phyloP scores from a whole-genome alignment of 805 yeast species.

The Metschnikowia cubensis region DNA sequence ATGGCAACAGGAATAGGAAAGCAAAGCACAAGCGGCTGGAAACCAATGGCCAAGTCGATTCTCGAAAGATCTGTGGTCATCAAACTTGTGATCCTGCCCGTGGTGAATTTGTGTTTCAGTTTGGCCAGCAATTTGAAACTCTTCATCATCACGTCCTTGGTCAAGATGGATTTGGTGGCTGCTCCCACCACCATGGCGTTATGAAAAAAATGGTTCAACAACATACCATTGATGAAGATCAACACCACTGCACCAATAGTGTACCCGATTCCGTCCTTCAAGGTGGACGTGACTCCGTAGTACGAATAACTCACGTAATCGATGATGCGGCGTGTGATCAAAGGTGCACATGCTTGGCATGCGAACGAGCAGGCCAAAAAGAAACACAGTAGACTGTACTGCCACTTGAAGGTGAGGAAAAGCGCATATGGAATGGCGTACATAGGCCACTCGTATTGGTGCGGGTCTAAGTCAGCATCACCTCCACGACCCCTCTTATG shows the following conservation, averaged over 20 bases:
- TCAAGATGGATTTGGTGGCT: constrained; percentile 35
- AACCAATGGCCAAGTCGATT: constrained; percentile 42
- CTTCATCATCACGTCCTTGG: constrained; percentile 37
- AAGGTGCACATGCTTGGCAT: constrained; percentile 56
- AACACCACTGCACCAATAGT: constrained; percentile 65
- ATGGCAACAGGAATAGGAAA: constrained; percentile 42
- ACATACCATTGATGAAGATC: constrained; percentile 40
- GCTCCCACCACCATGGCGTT: constrained; percentile 43
- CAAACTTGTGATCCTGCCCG: constrained; percentile 39
- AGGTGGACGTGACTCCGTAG: constrained; percentile 35
- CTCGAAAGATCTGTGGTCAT: constrained; percentile 42
- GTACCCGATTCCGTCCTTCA: constrained; percentile 68
- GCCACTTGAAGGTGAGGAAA: constrained; percentile 46
- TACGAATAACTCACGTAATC: constrained; percentile 55
- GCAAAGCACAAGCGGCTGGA: constrained; percentile 39
- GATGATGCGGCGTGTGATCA: constrained; percentile 62
- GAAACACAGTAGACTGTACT: constrained; percentile 38
- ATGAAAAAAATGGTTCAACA: constrained; percentile 41
- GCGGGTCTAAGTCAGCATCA: neutral
- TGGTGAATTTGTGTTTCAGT: constrained; percentile 32
- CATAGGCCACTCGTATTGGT: constrained; percentile 38
- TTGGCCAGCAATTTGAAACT: constrained; percentile 35
- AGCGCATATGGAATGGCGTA: constrained; percentile 41
- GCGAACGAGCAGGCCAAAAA: constrained; percentile 46
- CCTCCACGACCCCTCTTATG: neutral